Evolutionary conservation across 441 rosid species (phyloP).

Genomic region (Gossypium lobatum): DNA sequence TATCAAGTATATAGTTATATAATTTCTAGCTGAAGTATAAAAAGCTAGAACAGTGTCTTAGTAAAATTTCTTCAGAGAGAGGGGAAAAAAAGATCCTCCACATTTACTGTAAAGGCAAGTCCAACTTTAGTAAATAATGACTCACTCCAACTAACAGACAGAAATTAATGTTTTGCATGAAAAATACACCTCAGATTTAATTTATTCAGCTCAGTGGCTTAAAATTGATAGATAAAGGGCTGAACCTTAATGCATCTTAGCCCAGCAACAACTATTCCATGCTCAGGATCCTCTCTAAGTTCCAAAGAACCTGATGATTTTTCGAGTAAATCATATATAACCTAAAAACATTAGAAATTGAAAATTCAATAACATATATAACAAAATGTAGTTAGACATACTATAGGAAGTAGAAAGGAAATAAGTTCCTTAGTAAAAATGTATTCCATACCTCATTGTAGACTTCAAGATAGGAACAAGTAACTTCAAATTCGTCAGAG

Average conservation of each 20-base stretch:
- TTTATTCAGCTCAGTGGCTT: background rate
- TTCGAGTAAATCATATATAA: constrained; percentile 88
- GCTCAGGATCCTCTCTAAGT: constrained; percentile 93
- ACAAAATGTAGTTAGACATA: background rate
- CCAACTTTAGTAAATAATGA: background rate
- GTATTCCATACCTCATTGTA: constrained; percentile 68
- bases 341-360: constrained; percentile 37
- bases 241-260: constrained; percentile 78
- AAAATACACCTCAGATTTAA: background rate
- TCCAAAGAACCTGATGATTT: constrained; percentile 88
- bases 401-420: background rate
- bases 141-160: background rate
- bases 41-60: background rate
- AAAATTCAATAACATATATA: background rate
- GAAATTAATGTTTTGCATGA: background rate
- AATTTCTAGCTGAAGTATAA: background rate
- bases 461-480: constrained; percentile 92
- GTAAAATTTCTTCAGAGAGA: background rate
- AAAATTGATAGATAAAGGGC: constrained; percentile 12
- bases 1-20: background rate
- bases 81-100: background rate
- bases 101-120: background rate
- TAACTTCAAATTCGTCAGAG: constrained; percentile 74
- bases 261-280: constrained; percentile 84
- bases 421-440: background rate